Conservation (phyloP, 768 basidiomycete species). For the Trichaptum fuscoviolaceum region DNA sequence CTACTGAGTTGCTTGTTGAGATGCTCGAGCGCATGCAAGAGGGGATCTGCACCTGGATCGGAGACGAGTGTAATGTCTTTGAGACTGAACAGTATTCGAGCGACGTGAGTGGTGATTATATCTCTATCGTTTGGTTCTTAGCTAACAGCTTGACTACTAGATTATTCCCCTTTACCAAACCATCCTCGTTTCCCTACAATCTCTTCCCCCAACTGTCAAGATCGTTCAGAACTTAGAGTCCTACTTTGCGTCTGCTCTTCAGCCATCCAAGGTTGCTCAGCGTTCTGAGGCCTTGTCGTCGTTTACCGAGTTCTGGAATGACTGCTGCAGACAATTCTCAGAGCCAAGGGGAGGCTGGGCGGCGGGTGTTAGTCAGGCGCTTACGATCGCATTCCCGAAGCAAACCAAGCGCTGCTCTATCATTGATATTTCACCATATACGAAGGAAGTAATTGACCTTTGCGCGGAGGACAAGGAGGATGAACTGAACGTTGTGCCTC, state of each 20-base stretch:
- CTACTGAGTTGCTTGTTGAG: constrained; percentile 37
- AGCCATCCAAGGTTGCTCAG: constrained; percentile 40
- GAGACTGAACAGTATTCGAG: constrained; percentile 48
- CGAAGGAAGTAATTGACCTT: background rate
- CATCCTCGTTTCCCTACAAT: constrained; percentile 45
- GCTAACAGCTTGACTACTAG: constrained; percentile 27
- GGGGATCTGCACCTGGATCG: constrained; percentile 55
- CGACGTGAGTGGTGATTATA: constrained; percentile 41
- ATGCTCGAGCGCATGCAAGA: constrained; percentile 49
- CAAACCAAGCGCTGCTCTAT: background rate
- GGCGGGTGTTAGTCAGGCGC: constrained; percentile 10
- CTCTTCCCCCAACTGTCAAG: constrained; percentile 33
- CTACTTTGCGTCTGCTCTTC: constrained; percentile 55
- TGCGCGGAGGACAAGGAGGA: background rate
- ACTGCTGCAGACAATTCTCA: constrained; percentile 34
- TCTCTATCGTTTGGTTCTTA: background rate
- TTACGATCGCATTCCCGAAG: background rate
- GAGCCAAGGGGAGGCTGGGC: constrained; percentile 54
- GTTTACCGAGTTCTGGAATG: constrained; percentile 61
- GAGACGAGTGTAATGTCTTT: constrained; percentile 50
- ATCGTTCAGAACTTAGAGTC: constrained; percentile 44
- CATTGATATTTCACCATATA: background rate
- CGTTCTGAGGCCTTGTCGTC: constrained; percentile 39
- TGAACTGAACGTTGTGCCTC: background rate
- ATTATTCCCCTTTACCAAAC: constrained; percentile 62